These are phyloP conservation scores for Cladobotryum protrusum DNA, from an alignment of 2,329 filamentous ascomycete species.

Conservation along the genomic window DNA sequence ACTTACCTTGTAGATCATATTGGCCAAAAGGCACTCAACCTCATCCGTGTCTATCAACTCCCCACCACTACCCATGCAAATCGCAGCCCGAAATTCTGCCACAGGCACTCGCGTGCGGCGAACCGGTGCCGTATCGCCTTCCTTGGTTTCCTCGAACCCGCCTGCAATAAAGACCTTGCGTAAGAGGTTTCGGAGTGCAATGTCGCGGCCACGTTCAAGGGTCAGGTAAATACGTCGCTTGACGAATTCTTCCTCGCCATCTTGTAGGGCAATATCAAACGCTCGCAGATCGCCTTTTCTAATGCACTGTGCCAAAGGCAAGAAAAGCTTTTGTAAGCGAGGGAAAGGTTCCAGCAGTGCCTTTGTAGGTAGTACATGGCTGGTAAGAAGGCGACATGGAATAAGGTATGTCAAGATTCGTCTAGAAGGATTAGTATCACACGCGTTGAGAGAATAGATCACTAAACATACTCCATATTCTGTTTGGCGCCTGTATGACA, in stretches of 20 bases:
- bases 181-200: constrained; percentile 83
- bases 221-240: constrained; percentile 91
- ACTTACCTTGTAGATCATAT: constrained; percentile 94
- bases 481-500: constrained; percentile 66
- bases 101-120: constrained; percentile 74
- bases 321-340: constrained; percentile 68
- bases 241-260: constrained; percentile 87
- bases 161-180: constrained; percentile 84
- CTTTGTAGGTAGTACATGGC: constrained; percentile 72
- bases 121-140: constrained; percentile 55
- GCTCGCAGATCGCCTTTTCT: constrained; percentile 73
- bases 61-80: constrained; percentile 63
- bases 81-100: constrained; percentile 76
- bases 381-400: constrained; percentile 84
- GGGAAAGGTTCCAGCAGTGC: constrained; percentile 69
- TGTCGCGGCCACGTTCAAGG: constrained; percentile 84
- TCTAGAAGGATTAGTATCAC: constrained; percentile 38
- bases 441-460: neutral
- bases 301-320: constrained; percentile 72
- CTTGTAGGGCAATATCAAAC: constrained; percentile 75
- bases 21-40: constrained; percentile 89
- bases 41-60: constrained; percentile 77
- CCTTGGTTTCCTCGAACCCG: constrained; percentile 73
- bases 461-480: constrained; percentile 69
- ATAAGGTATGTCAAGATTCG: constrained; percentile 93